phyloP scores from a whole-genome alignment of 2,329 filamentous ascomycete species.

The Gaeumannomyces sp. region DNA sequence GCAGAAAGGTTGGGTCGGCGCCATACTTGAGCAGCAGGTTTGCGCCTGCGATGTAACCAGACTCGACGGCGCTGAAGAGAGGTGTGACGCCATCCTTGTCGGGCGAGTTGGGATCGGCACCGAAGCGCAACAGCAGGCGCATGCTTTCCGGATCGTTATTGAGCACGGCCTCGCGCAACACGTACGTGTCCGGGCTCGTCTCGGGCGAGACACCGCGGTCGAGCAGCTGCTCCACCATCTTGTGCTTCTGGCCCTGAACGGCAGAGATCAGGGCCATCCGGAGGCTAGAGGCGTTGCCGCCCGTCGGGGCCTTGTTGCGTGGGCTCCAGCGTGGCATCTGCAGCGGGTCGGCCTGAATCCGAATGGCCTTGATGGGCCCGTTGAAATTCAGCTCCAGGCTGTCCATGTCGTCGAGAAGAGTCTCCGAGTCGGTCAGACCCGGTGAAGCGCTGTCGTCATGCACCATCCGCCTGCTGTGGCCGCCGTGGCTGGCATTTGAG shows the following conservation, averaged over 20 bases:
- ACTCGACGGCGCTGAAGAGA: constrained; percentile 44
- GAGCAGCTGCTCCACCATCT: constrained; percentile 49
- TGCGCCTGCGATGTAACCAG: constrained; percentile 49
- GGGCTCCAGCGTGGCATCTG: constrained; percentile 47
- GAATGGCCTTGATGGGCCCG: constrained; percentile 35
- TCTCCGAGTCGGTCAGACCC: constrained; percentile 27
- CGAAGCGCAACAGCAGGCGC: constrained; percentile 50
- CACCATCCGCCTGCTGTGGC: background rate
- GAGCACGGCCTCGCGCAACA: constrained; percentile 47
- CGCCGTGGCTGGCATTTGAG: background rate
- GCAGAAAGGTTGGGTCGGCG: constrained; percentile 47
- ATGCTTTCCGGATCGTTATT: constrained; percentile 46
- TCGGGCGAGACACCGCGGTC: constrained; percentile 51
- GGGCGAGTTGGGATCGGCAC: constrained; percentile 47
- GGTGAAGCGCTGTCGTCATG: constrained; percentile 23
- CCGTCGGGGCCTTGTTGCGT: constrained; percentile 33
- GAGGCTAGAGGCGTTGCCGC: constrained; percentile 33
- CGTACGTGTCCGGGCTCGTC: constrained; percentile 36
- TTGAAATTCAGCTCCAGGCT: constrained; percentile 33
- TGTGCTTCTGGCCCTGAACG: constrained; percentile 50
- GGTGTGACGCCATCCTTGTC: constrained; percentile 46
- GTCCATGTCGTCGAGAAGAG: constrained; percentile 28
- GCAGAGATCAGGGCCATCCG: constrained; percentile 45
- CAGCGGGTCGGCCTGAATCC: constrained; percentile 42
- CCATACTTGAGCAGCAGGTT: constrained; percentile 59